These are phyloP conservation scores for Crotalaria pallida DNA, from an alignment of 306 rosid species.

Conservation along the genomic window DNA sequence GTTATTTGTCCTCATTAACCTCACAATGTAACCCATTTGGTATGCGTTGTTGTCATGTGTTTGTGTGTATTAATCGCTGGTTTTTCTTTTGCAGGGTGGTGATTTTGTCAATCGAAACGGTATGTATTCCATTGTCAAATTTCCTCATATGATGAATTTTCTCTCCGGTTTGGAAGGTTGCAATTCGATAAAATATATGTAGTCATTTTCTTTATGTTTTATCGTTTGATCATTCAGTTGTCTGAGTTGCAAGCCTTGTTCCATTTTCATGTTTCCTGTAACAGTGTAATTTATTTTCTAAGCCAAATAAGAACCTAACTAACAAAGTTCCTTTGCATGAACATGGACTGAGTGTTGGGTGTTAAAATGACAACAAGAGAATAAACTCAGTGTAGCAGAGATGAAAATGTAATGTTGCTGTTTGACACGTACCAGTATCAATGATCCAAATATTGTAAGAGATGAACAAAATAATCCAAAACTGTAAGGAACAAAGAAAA, in stretches of 20 bases:
- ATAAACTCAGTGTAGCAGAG: no score
- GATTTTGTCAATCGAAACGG: constrained; percentile 87
- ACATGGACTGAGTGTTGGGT: not conserved
- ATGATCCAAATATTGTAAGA: no score
- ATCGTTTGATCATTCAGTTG: constrained; percentile 41
- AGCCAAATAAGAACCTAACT: constrained; percentile 23
- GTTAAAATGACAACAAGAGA: not conserved
- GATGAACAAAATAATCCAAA: no score
- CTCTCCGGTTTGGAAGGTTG: constrained; percentile 22
- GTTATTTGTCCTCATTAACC: constrained; percentile 44
- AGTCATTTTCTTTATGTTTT: constrained; percentile 33
- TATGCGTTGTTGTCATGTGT: constrained; percentile 3
- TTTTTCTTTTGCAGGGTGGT: constrained; percentile 67
- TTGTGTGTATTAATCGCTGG: constrained; percentile 23
- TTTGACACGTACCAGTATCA: no score
- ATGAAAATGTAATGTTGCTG: no score
- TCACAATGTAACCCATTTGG: constrained; percentile 28
- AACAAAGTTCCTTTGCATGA: not conserved
- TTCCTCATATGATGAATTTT: not conserved
- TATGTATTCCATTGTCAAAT: constrained; percentile 26
- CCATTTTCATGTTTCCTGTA: constrained; percentile 38
- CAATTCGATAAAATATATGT: constrained; percentile 20
- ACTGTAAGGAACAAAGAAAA: no score
- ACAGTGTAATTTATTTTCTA: constrained; percentile 38
- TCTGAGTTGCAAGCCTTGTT: constrained; percentile 38